phyloP scores from a whole-genome alignment of 257 asterid species.

The Ilex asprella region DNA sequence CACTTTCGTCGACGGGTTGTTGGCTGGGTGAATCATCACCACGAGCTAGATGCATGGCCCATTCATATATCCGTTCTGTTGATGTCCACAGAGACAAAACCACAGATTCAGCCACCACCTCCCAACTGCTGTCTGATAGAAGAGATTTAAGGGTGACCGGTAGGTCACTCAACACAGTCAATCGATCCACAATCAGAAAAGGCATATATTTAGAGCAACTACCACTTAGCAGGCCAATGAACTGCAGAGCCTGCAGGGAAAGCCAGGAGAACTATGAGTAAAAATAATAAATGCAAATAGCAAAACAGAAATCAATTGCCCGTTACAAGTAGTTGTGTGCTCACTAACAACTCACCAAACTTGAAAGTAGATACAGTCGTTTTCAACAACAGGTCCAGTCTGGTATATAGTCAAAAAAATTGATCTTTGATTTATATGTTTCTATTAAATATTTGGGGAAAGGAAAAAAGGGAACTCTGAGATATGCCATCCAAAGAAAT shows the following conservation, averaged over 20 bases:
- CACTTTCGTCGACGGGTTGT: conserved; percentile 41
- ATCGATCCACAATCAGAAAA: conserved; percentile 40
- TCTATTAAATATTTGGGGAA: too few relatives aligned
- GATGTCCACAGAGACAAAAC: conserved; percentile 45
- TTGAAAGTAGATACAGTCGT: too few relatives aligned
- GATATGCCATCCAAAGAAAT: not conserved
- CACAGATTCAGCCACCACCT: conserved; percentile 48
- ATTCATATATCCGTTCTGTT: conserved; percentile 48
- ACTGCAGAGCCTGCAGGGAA: conserved; percentile 59
- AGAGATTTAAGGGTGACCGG: conserved; percentile 68
- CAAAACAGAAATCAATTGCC: not conserved
- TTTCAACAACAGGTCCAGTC: too few relatives aligned
- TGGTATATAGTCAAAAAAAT: too few relatives aligned
- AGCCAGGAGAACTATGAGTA: not conserved
- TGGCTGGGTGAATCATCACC: conserved; percentile 22
- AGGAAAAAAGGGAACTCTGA: too few relatives aligned
- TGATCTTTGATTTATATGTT: too few relatives aligned
- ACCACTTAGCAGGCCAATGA: conserved; percentile 76
- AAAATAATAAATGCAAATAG: not conserved
- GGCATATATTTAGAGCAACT: conserved; percentile 77
- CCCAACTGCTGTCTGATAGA: conserved; percentile 42
- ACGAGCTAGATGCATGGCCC: conserved; percentile 25
- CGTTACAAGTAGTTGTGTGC: not conserved
- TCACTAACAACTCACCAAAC: too few relatives aligned
- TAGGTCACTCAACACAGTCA: conserved; percentile 61